Evolutionary conservation across 257 asterid genomes (phyloP).

Genomic region (Primulina eburnea): DNA sequence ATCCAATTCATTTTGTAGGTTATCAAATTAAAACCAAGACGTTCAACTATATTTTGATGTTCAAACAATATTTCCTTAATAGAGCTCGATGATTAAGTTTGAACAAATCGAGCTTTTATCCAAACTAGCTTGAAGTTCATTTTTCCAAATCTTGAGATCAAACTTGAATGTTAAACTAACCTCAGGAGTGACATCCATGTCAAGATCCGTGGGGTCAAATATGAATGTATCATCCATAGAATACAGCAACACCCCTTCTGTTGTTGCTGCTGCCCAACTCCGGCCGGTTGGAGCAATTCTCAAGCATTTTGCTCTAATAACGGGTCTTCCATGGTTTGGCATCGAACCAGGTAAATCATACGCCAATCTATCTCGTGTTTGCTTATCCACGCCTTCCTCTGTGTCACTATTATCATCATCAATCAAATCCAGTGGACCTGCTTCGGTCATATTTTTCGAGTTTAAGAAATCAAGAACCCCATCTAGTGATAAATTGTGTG

Average conservation of each 20-base stretch:
- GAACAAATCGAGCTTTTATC: not conserved
- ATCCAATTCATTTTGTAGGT: not conserved
- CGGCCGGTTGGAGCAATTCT: slow-evolving; percentile 97
- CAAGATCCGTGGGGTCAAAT: slow-evolving; percentile 98
- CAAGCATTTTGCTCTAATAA: slow-evolving; percentile 79
- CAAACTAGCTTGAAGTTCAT: not conserved
- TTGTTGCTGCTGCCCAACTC: slow-evolving; percentile 98
- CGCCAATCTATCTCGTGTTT: slow-evolving; percentile 52
- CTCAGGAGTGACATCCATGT: slow-evolving; percentile 95
- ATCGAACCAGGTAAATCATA: slow-evolving; percentile 90
- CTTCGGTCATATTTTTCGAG: slow-evolving; percentile 93
- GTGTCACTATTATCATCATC: slow-evolving; percentile 79
- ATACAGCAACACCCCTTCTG: slow-evolving; percentile 89
- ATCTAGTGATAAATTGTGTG: slow-evolving; percentile 79
- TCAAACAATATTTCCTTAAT: not conserved
- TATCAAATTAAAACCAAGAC: not conserved
- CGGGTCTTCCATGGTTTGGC: slow-evolving; percentile 88
- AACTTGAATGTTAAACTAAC: slow-evolving; percentile 37
- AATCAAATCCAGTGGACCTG: slow-evolving; percentile 86
- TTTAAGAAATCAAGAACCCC: slow-evolving; percentile 92
- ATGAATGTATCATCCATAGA: slow-evolving; percentile 91
- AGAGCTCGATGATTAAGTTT: not conserved
- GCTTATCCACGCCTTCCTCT: slow-evolving; percentile 89
- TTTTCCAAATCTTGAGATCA: not conserved
- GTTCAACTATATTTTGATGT: not conserved